Evolutionary conservation across 805 yeast genomes (phyloP).

Genomic region (Suhomyces xylopsoci): DNA sequence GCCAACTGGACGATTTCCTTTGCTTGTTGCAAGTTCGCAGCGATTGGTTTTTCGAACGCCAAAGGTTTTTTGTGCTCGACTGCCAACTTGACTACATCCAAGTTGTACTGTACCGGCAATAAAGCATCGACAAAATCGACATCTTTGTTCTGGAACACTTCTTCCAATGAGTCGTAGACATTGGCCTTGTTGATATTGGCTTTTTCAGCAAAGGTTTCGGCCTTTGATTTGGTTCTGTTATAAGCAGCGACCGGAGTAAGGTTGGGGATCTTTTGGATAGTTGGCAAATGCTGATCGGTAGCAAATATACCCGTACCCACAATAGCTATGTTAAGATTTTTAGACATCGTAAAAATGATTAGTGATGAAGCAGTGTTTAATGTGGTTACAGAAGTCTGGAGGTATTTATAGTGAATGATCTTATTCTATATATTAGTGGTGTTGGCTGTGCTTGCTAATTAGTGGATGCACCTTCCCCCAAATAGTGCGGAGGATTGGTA

Average conservation of each 20-base stretch:
- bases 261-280: conserved; percentile 49
- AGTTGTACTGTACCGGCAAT: conserved; percentile 83
- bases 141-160: conserved; percentile 59
- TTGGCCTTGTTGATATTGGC: conserved; percentile 51
- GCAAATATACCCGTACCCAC: conserved; percentile 91
- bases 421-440: no score
- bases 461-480: background rate
- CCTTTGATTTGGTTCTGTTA: conserved; percentile 83
- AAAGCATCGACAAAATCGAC: conserved; percentile 81
- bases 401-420: background rate
- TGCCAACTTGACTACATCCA: conserved; percentile 66
- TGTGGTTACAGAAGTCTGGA: background rate
- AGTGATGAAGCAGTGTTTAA: no score
- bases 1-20: conserved; percentile 70
- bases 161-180: conserved; percentile 61
- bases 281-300: conserved; percentile 76
- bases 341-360: no score
- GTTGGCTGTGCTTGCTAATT: background rate
- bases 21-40: conserved; percentile 81
- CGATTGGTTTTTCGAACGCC: conserved; percentile 86
- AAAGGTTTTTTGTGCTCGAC: conserved; percentile 74
- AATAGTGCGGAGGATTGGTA: background rate
- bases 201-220: conserved; percentile 67
- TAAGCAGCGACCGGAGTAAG: conserved; percentile 66
- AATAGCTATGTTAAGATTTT: conserved; percentile 56